Percentiles rank a stretch among this genome's conserved stretches.
These are phyloP conservation scores for Leccinum fuscescens DNA, from an alignment of 1,284 basidiomycete genomes.

Conservation along the genomic window DNA sequence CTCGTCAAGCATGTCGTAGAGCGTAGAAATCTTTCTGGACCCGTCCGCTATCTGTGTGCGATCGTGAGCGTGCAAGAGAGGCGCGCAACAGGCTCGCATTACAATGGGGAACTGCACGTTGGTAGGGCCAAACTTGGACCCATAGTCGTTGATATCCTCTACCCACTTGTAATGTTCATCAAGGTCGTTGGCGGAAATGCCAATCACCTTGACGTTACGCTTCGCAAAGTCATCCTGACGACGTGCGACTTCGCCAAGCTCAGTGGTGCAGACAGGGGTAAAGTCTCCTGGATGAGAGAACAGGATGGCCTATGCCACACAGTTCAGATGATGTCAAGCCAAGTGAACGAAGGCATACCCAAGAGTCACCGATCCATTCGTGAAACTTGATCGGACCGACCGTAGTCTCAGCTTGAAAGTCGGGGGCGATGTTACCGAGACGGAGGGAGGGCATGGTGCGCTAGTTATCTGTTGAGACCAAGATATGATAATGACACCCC, in stretches of 20 bases:
- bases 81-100: slow-evolving; percentile 27
- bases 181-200: slow-evolving; percentile 91
- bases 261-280: slow-evolving; percentile 91
- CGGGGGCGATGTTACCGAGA: slow-evolving; percentile 76
- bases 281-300: slow-evolving; percentile 94
- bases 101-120: slow-evolving; percentile 91
- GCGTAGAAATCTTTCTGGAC: slow-evolving; percentile 80
- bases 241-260: slow-evolving; percentile 93
- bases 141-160: slow-evolving; percentile 86
- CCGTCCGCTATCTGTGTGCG: slow-evolving; percentile 80
- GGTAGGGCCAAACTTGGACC: slow-evolving; percentile 63
- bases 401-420: slow-evolving; percentile 85
- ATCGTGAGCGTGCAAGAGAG: slow-evolving; percentile 6
- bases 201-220: slow-evolving; percentile 91
- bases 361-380: slow-evolving; percentile 85
- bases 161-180: slow-evolving; percentile 89
- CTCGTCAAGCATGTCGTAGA: slow-evolving; percentile 95
- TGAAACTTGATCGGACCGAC: slow-evolving; percentile 82
- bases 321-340: slow-evolving; percentile 1
- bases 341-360: slow-evolving; percentile 54
- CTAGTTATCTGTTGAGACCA: not conserved
- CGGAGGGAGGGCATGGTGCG: slow-evolving; percentile 50
- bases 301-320: slow-evolving; percentile 59
- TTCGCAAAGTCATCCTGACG: slow-evolving; percentile 81
- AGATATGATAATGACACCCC: slow-evolving; percentile 13